These are phyloP conservation scores for Didymella keratinophila DNA, from an alignment of 2,329 filamentous ascomycete genomes.

Conservation along the genomic window DNA sequence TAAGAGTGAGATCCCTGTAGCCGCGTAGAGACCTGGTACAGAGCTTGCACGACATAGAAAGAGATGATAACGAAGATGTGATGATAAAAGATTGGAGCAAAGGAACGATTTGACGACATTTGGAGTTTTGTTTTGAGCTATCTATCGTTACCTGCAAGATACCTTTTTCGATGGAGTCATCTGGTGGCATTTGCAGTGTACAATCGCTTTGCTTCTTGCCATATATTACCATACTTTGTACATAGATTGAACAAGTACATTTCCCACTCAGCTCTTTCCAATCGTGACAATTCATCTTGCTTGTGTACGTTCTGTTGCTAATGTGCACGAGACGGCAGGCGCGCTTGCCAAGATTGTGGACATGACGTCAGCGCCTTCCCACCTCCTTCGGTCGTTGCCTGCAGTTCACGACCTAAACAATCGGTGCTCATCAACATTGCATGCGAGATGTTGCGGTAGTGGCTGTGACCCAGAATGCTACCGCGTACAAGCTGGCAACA, in stretches of 20 bases:
- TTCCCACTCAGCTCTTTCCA: background rate
- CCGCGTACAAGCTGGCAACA: slow-evolving; percentile 29
- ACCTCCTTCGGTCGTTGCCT: slow-evolving; percentile 13
- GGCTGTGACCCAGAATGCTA: slow-evolving; percentile 26
- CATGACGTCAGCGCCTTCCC: slow-evolving; percentile 16
- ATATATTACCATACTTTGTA: slow-evolving; percentile 19
- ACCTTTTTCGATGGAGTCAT: slow-evolving; percentile 47
- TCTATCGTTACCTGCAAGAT: slow-evolving; percentile 47
- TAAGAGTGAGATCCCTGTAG: slow-evolving; percentile 16
- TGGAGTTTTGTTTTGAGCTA: slow-evolving; percentile 26
- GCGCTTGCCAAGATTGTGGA: slow-evolving; percentile 9
- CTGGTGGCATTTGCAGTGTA: slow-evolving; percentile 45
- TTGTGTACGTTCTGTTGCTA: background rate
- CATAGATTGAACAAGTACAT: slow-evolving; percentile 17
- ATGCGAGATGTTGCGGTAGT: slow-evolving; percentile 25
- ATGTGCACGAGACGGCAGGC: background rate
- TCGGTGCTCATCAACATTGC: slow-evolving; percentile 2
- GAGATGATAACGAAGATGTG: slow-evolving; percentile 17
- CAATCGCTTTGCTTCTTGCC: slow-evolving; percentile 22
- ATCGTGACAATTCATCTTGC: background rate
- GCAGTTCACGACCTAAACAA: slow-evolving; percentile 1
- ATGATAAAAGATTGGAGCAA: slow-evolving; percentile 20
- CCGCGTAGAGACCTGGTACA: slow-evolving; percentile 6
- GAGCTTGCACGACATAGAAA: background rate
- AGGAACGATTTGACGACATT: slow-evolving; percentile 23